phyloP scores from a whole-genome alignment of 176 grass and related monocot genomes.

The Triticum aestivum region DNA sequence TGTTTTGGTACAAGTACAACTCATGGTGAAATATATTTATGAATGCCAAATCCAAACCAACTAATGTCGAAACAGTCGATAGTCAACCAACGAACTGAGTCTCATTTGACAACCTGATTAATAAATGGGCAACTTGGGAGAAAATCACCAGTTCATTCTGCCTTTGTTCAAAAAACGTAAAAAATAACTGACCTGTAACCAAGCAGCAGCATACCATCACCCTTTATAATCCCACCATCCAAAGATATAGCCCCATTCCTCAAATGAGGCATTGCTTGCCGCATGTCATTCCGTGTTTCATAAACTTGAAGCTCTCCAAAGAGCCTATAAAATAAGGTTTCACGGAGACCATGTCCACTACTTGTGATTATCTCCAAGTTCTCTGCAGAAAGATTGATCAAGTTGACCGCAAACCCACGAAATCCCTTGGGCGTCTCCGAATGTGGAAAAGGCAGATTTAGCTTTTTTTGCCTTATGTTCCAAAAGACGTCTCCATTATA shows the following conservation, averaged over 20 bases:
- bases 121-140: background rate
- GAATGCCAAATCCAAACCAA: background rate
- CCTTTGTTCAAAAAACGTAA: background rate
- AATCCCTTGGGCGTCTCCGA: conserved; percentile 1
- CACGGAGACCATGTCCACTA: conserved; percentile 34
- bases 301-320: conserved; percentile 44
- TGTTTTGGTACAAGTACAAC: background rate
- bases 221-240: conserved; percentile 43
- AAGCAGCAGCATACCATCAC: conserved; percentile 26
- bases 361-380: conserved; percentile 7
- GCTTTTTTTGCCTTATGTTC: conserved; percentile 12
- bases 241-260: conserved; percentile 35
- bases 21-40: background rate
- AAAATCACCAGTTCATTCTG: background rate
- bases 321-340: conserved; percentile 43
- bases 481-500: background rate
- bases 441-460: conserved; percentile 7
- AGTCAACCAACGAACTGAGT: background rate
- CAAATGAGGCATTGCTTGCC: conserved; percentile 20
- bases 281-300: conserved; percentile 24
- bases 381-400: conserved; percentile 30
- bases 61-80: background rate
- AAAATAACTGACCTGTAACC: conserved; percentile 31
- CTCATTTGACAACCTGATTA: background rate
- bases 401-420: conserved; percentile 32